Percentiles rank a stretch among this genome's conserved stretches.
These are phyloP conservation scores for Zymoseptoria ardabiliae DNA, from an alignment of 2,329 filamentous ascomycete species.

Conservation along the genomic window DNA sequence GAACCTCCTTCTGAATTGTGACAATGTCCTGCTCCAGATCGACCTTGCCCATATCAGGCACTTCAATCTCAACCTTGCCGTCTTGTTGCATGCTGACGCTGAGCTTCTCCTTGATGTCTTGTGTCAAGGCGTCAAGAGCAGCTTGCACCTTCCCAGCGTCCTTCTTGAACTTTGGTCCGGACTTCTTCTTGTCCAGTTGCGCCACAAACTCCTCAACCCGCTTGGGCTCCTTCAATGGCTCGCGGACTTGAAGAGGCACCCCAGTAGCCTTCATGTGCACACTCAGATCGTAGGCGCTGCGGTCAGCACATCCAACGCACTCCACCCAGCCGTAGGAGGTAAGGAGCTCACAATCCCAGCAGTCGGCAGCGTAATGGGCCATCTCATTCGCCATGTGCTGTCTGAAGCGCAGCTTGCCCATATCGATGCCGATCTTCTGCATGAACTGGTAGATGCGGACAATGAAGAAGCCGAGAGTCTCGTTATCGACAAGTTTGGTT, in stretches of 20 bases:
- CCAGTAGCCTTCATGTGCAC: slow-evolving; percentile 93
- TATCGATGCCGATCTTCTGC: slow-evolving; percentile 77
- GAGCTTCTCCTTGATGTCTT: slow-evolving; percentile 74
- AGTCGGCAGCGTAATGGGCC: slow-evolving; percentile 93
- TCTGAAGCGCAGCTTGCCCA: slow-evolving; percentile 83
- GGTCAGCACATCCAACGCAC: slow-evolving; percentile 93
- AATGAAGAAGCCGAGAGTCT: slow-evolving; percentile 96
- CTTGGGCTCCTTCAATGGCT: slow-evolving; percentile 70
- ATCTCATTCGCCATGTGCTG: slow-evolving; percentile 92
- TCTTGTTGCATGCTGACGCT: slow-evolving; percentile 64
- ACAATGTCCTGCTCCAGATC: slow-evolving; percentile 74
- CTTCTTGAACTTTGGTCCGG: slow-evolving; percentile 92
- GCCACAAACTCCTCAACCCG: slow-evolving; percentile 81
- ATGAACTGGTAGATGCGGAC: slow-evolving; percentile 90
- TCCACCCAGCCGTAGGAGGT: slow-evolving; percentile 97
- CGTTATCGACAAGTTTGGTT: slow-evolving; percentile 81
- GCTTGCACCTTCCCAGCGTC: slow-evolving; percentile 79
- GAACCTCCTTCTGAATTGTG: slow-evolving; percentile 73
- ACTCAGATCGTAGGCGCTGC: slow-evolving; percentile 87
- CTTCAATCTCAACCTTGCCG: slow-evolving; percentile 70
- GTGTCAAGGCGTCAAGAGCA: slow-evolving; percentile 65
- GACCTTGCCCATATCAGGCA: slow-evolving; percentile 67
- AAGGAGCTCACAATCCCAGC: slow-evolving; percentile 92
- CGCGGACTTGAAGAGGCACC: slow-evolving; percentile 73
- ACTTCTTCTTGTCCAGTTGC: slow-evolving; percentile 89